Evolutionary conservation across 768 basidiomycete species (phyloP), one percentile per base, ranked within the genome.

Genomic region (Leucocoprinus sp.): DNA sequence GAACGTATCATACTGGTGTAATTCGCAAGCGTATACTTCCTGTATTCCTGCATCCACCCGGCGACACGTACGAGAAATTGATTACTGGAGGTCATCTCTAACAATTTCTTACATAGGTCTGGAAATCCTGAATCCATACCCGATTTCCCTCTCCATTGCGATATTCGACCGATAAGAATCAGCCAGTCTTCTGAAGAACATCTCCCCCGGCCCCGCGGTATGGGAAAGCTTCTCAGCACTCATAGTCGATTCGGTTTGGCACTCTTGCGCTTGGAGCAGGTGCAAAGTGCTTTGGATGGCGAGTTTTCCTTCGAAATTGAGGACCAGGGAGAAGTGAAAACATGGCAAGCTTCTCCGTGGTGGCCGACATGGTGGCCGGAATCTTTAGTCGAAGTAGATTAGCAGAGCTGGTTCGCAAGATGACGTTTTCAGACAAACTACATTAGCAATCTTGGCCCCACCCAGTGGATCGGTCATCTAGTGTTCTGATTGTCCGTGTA

Each of bases 1-100:
- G 96, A 42, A 97, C 95, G 28, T 95, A 95, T 62, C 92, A 97
- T 60, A 97, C 86, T 5, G 96, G 96, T 8, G 72, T 84, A 21
- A 69, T 96, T 34, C 74, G 96, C 50, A 98, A 97, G 62, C 80
- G 96, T 9, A 86, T 93, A 24, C 65, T 92, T 8, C 93, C 93
- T 2, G 76, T 97, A n/a, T 53, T 67, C 2, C 65, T 93, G 24
- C 69, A 76, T 50, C 51, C 67, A 37, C 52, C 61, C 15, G 39
- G 49, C 37, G 56, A 61, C 19, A 57, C 68, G 45, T 46, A 55
- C 71, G 69, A 31, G 31, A 26, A 18, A 26, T 43, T 18, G 11
- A 12, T 45, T 31, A 33, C 26, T 4, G 26, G 15, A 27, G 18
- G 17, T 5, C n/a, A 15, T 23, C 12, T 26, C 41, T 49, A 17